Evolutionary conservation across 2,329 filamentous ascomycete species (phyloP), one percentile per base, ranked within the genome.

Genomic region (Colletotrichum sp.): DNA sequence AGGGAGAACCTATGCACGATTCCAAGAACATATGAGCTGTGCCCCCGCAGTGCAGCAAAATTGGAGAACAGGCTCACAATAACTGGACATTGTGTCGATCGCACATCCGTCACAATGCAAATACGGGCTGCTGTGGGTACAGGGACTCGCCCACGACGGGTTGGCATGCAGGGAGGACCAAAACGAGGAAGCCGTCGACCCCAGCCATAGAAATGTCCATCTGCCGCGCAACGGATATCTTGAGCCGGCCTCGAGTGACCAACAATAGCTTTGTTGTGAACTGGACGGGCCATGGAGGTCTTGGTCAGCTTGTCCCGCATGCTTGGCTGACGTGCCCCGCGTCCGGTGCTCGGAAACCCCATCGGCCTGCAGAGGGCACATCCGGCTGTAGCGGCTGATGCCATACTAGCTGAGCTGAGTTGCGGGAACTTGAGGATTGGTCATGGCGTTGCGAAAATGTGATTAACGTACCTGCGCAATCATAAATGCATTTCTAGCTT

Each of bases 241-340:
- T 22, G 83, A 79, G 7, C 88, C 87, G 8, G 81, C 87, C 76
- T 88, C 83, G 63, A 90, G 84, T 16, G 90, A 81, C 2, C 84
- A 78, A 5, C 89, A 81, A 0, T 87, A 87, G 5, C 84, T n/a
- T 64, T 65, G 36, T 83, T 16, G 18, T 32, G 28, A 62, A 62
- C 80, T 79, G 16, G 75, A 69, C 28, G 30, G 44, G 48, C 34
- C 36, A 39, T 24, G 22, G 24, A 75, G 77, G 60, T 32, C 65
- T 48, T 44, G 10, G 80, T 76, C 73, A 81, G 79, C 65, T 78
- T 78, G 22, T 75, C 77, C 15, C 76, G 78, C 30, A 79, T 59
- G 28, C 60, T 67, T 62, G 66, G 52, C 69, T 34, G 66, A 26
- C 8, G 57, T 36, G 63, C 73, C 68, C 74, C 76, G 65, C 62